Conservation (phyloP, 345 rosid species). For the Isatis tinctoria region DNA sequence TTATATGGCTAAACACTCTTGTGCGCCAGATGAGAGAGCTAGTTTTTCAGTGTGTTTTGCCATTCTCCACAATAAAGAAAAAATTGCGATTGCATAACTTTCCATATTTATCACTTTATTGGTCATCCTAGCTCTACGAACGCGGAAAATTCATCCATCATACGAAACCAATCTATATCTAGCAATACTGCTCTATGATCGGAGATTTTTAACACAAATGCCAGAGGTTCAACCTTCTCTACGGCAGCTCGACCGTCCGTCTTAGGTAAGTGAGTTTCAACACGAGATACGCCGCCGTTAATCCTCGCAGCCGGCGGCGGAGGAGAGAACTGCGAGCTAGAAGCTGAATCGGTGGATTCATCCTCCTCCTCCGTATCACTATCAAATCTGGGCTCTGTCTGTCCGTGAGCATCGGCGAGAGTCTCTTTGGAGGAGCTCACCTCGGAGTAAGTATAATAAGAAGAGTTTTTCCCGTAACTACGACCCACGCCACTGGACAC, state of each 20-base stretch:
- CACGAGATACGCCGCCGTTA: constrained; percentile 41
- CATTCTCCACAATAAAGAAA: not conserved
- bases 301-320: constrained; percentile 49
- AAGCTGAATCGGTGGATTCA: constrained; percentile 73
- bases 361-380: constrained; percentile 53
- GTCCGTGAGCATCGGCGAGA: constrained; percentile 24
- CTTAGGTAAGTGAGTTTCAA: constrained; percentile 32
- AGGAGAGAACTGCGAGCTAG: constrained; percentile 78
- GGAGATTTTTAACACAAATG: not conserved
- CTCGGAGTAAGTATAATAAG: constrained; percentile 60
- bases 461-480: constrained; percentile 32
- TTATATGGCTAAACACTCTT: too few relatives aligned
- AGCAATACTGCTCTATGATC: not conserved
- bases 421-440: constrained; percentile 89
- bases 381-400: constrained; percentile 39
- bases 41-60: not conserved
- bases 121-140: not conserved
- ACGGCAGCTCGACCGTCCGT: constrained; percentile 15
- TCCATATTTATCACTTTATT: not conserved
- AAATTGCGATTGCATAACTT: not conserved
- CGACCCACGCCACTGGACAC: constrained; percentile 34
- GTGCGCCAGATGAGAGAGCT: not conserved
- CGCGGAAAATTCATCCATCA: not conserved
- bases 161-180: not conserved
- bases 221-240: constrained; percentile 42